Base-by-base conservation (phyloP, 768 basidiomycete species). In the Boletus reticuloceps region DNA sequence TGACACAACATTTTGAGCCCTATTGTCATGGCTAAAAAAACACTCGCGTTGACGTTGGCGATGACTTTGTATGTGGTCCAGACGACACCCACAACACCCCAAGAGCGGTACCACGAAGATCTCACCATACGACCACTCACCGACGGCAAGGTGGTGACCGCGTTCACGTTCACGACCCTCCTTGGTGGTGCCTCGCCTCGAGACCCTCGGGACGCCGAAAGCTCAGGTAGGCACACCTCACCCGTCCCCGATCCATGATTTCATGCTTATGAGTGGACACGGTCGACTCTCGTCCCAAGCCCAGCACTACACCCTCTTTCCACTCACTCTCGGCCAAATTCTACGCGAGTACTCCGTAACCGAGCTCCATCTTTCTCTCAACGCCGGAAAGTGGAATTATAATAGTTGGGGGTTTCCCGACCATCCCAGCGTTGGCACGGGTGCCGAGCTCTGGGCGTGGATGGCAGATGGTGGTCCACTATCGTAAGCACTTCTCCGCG, bases 401-500 rank as follows among this genome's bases (percentile, higher is more conserved):
- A 81, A 83, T 41, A 74, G 80, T 25, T 95, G 93, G 89, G 91
- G 90, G 1, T 82, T 86, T 59, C 92, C 94, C 0, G 79, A 85
- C 29, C 87, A 89, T 58, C 73, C 79, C 6, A 84, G 83, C 4
- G 88, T 94, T 2, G 88, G 88, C 4, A 84, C 88, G 0, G 95
- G 95, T 3, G 95, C 91, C 9, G 91, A 95, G 67, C 74, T 98
- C 7, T 89, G 89, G 86, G 91, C 87, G 11, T 97, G 94, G 93
- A 86, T 97, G 79, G 87, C 81, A n/a, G 85, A 87, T 31, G 79
- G 79, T 25, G 77, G 74, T 1, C 63, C 72, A 8, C 58, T 72
- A n/a, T 79, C 79, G 86, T 84, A 61, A 62, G 79, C 69, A 16
- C 42, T 37, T 32, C n/a, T 29, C 27, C n/a, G 6, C 4, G 20